Base-by-base conservation (phyloP, 345 rosid genomes). In the Citropsis articulata region DNA sequence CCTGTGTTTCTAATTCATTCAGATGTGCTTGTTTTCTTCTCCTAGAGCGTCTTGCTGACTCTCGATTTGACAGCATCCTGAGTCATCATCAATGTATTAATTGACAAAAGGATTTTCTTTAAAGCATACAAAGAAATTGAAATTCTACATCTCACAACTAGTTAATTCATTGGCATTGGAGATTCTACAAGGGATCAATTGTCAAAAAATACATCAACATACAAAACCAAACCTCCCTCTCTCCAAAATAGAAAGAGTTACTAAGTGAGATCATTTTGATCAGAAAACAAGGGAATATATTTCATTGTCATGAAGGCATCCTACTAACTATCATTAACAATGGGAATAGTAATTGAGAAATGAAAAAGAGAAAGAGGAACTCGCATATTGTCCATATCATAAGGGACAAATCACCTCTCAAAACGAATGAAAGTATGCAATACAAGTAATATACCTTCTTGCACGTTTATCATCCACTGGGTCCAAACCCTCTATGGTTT, bases 11-110 rank as follows among this genome's bases (percentile, higher is more conserved):
- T 18, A 93, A 92, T 80, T 97, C 99, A 87, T 77, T 89, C 82
- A 94, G 72, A 71, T 94, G 98, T 48, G 85, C 98, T 70, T 92
- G 98, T 77, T 94, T 96, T 85, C 98, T 90, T 85, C 91, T 89
- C 87, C 99, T 88, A 72, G 98, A 97, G 24, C 98, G 98, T 79
- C 98, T 91, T 56, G 99, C 98, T 48, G 99, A 97, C 88, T 97
- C 99, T 79, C 98, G 91, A 89, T 97, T 97, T 60, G 99, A 97
- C 83, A 82, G 84, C 98, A 93, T 94, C 90, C 99, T 96, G 85
- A 28, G 31, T 24, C 79, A 85, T 69, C 78, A 76, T 55, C 75
- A 82, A 71, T 36, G 59, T 60, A 70, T 72, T 65, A 78, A 68
- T 74, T 27, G 9, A 69, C 24, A 66, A 76, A 14, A 10, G 30